Conservation (phyloP, 2,329 filamentous ascomycete genomes). For the Penicillium sp. region DNA sequence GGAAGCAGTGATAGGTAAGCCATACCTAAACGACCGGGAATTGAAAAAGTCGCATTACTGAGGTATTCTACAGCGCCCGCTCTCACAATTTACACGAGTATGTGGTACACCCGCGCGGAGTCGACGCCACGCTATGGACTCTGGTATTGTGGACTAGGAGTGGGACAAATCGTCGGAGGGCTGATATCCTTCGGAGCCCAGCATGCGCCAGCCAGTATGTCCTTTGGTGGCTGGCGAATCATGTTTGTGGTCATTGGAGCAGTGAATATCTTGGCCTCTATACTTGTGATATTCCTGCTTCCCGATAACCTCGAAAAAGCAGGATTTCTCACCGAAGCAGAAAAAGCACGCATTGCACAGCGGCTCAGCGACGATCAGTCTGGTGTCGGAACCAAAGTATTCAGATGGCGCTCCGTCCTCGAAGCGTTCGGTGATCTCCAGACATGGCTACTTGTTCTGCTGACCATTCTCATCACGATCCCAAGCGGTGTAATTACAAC, state of each 20-base stretch:
- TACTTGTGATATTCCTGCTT: conserved; percentile 25
- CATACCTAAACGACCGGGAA: not conserved
- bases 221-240: conserved; percentile 28
- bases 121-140: conserved; percentile 30
- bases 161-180: conserved; percentile 32
- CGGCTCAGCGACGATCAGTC: conserved; percentile 22
- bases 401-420: conserved; percentile 24
- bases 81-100: conserved; percentile 29
- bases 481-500: conserved; percentile 49
- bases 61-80: conserved; percentile 16
- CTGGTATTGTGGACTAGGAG: conserved; percentile 33
- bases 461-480: conserved; percentile 39
- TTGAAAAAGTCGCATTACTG: not conserved
- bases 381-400: conserved; percentile 21
- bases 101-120: conserved; percentile 31
- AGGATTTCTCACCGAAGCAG: conserved; percentile 22
- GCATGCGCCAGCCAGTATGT: conserved; percentile 21
- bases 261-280: conserved; percentile 22
- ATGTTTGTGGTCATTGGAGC: conserved; percentile 32
- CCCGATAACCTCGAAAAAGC: conserved; percentile 23
- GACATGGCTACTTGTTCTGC: conserved; percentile 24
- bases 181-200: conserved; percentile 32
- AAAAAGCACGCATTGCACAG: conserved; percentile 19
- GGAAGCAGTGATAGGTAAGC: conserved; percentile 43
- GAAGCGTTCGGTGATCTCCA: conserved; percentile 23